Percentiles rank a stretch among this genome's conserved stretches.
Conservation (phyloP, 805 yeast genomes). For the Saturnispora diversa region DNA sequence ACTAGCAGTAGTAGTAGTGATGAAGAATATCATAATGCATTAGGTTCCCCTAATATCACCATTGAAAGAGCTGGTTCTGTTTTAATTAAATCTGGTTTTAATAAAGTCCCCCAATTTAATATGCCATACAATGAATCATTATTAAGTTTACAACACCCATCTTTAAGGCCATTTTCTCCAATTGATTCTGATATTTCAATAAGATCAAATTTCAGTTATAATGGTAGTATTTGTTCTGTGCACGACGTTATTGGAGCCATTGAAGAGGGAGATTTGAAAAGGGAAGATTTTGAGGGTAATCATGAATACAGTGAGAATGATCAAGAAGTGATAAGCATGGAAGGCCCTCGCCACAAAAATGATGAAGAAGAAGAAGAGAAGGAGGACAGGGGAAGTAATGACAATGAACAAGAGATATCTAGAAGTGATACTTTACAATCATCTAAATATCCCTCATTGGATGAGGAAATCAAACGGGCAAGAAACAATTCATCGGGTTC, state of each 20-base stretch:
- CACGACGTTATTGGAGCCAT: slow-evolving; percentile 3
- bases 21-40: no score
- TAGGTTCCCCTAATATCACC: not conserved
- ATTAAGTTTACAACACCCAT: not conserved
- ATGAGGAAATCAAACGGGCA: no score
- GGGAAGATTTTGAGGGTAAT: not conserved
- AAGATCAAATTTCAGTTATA: not conserved
- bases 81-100: slow-evolving; percentile 15
- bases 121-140: not conserved
- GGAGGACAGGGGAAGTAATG: no score
- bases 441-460: no score
- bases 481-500: no score
- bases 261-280: not conserved
- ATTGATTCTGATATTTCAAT: not conserved
- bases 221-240: slow-evolving; percentile 4
- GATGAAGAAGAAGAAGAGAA: no score
- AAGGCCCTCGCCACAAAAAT: no score
- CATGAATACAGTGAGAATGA: no score
- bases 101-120: slow-evolving; percentile 11
- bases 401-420: no score
- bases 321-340: no score
- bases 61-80: slow-evolving; percentile 16
- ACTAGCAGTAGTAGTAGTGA: not conserved
- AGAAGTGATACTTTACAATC: no score
- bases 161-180: not conserved